Percentiles rank a stretch among this genome's conserved stretches.
These are phyloP conservation scores for Podaxis sp. DNA, from an alignment of 768 basidiomycete genomes.

Conservation along the genomic window DNA sequence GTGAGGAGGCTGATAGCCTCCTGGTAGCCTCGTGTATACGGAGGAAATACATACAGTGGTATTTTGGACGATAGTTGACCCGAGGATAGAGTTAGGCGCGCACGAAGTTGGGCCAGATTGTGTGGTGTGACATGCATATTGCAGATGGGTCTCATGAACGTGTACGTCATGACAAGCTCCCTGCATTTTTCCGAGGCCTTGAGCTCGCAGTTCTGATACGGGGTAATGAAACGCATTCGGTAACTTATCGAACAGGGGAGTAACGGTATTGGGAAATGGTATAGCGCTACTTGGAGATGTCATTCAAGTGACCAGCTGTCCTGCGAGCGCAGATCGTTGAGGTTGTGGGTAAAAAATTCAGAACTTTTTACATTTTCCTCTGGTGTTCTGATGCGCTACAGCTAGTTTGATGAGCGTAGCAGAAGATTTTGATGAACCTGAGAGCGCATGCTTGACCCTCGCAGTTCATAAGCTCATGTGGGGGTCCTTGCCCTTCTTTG, in stretches of 20 bases:
- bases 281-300: no score
- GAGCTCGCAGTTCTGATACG: no score
- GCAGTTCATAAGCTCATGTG: not conserved
- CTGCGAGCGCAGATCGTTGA: no score
- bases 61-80: not conserved
- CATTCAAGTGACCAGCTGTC: no score
- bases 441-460: not conserved
- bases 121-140: not conserved
- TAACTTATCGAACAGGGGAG: no score
- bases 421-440: conserved; percentile 1
- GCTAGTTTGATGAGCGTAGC: not conserved
- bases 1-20: not conserved
- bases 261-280: no score
- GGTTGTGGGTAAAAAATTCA: not conserved
- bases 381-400: not conserved
- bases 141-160: not conserved
- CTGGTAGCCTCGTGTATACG: not conserved
- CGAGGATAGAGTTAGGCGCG: not conserved
- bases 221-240: no score
- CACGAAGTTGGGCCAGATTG: not conserved
- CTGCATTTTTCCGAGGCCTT: no score
- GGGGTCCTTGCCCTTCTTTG: not conserved
- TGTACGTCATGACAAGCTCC: not conserved
- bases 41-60: not conserved
- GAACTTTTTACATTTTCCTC: not conserved